Evolutionary conservation across 805 yeast species (phyloP).

Genomic region (Debaryomyces tyrocola): DNA sequence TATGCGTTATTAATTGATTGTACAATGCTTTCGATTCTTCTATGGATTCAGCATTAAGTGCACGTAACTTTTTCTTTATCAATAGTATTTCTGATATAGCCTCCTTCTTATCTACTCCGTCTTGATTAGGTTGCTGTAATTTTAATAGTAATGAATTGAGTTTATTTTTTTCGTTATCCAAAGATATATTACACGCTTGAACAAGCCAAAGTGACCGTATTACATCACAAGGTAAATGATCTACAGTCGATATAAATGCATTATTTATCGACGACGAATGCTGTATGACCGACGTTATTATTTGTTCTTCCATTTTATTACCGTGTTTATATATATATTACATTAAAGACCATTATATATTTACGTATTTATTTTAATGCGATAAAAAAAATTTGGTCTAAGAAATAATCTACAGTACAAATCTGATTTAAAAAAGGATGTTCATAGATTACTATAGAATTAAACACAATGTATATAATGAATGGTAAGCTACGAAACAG

Average conservation of each 20-base stretch:
- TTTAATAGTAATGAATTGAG: conserved; percentile 16
- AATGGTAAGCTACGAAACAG: background rate
- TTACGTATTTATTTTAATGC: too few relatives aligned
- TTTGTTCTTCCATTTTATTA: conserved; percentile 1
- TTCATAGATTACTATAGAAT: background rate
- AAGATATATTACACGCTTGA: conserved; percentile 34
- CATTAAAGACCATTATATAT: too few relatives aligned
- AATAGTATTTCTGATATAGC: conserved; percentile 6
- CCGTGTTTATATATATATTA: background rate
- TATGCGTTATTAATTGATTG: conserved; percentile 32
- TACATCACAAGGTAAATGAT: conserved; percentile 45
- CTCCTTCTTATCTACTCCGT: background rate
- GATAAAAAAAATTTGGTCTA: too few relatives aligned
- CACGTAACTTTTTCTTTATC: conserved; percentile 9
- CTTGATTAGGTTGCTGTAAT: conserved; percentile 6
- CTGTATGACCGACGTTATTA: conserved; percentile 15
- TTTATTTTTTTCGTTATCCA: conserved; percentile 19
- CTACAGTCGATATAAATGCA: conserved; percentile 42
- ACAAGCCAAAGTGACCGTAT: conserved; percentile 44
- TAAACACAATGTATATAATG: background rate
- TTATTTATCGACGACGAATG: conserved; percentile 31
- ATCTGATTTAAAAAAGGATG: background rate
- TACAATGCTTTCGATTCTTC: conserved; percentile 27
- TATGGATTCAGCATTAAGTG: conserved; percentile 19
- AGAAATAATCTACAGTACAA: too few relatives aligned